Base-by-base conservation (phyloP, 2,329 filamentous ascomycete species). In the Mariannaea sp. region DNA sequence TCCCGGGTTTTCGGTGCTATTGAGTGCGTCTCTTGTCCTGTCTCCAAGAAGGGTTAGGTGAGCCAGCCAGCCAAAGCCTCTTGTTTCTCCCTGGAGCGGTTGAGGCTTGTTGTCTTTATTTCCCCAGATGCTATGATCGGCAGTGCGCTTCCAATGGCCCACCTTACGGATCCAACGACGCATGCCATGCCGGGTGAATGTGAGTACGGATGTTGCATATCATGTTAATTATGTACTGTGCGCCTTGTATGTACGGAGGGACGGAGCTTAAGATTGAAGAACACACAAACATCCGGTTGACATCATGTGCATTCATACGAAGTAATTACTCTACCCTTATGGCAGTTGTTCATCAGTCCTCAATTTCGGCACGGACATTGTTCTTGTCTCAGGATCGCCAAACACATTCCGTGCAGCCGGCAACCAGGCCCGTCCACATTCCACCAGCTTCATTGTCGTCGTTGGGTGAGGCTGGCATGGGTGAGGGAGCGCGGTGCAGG, bases 321-420 rank as follows among this genome's bases (percentile, higher is more conserved):
- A n/a, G n/a, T n/a, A n/a, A n/a, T n/a, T n/a, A n/a, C n/a, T n/a
- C n/a, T n/a, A n/a, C n/a, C n/a, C n/a, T n/a, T n/a, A n/a, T n/a
- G 20, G 10, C 43, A 26, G 22, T 32, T 22, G n/a, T 16, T 26
- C 43, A n/a, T n/a, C n/a, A n/a, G 43, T 59, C 59, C 52, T 56
- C 58, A 58, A 62, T 64, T 65, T 64, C 60, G 55, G 63, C 46
- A 57, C 53, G 53, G 54, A 57, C 56, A 65, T 70, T 67, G 68
- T 66, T 67, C 68, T 70, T 73, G 71, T 73, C 70, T 73, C 70
- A 71, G 64, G 55, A 49, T 14, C 45, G 51, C 42, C 56, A 49
- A 59, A n/a, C 17, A 52, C 70, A 72, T 72, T 72, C 70, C 70
- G 8, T 19, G 71, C 59, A 56, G 48, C 41, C 53, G 54, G 20